Conservation (phyloP, 225 moss, liverwort and hornwort species). For the Physcomitrellopsis africana region DNA sequence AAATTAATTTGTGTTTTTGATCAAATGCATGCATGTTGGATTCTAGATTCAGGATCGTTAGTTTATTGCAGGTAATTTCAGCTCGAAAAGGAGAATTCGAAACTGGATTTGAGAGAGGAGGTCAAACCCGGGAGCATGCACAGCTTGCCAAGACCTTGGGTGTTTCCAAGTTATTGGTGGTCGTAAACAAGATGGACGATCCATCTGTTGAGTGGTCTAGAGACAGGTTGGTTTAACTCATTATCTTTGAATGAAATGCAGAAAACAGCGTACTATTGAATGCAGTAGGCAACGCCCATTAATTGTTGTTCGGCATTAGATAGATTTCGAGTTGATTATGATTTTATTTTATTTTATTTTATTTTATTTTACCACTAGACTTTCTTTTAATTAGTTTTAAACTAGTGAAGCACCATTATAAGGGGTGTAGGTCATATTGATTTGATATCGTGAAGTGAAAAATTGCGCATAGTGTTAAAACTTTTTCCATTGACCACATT, state of each 20-base stretch:
- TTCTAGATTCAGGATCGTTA: neutral
- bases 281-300: no score
- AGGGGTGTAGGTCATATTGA: no score
- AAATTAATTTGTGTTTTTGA: neutral
- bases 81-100: constrained; percentile 98
- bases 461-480: no score
- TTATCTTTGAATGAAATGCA: neutral
- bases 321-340: no score
- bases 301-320: no score
- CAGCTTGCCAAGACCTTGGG: constrained; percentile 98
- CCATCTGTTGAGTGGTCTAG: constrained; percentile 87
- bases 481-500: no score
- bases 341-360: no score
- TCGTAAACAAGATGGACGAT: constrained; percentile 99
- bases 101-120: constrained; percentile 98
- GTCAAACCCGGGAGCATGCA: constrained; percentile 97
- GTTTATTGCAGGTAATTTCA: constrained; percentile 72
- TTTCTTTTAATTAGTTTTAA: no score
- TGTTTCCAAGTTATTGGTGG: constrained; percentile 92
- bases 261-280: no score
- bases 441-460: no score
- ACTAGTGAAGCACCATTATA: no score
- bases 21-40: neutral
- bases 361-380: neutral
- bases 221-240: constrained; percentile 53